Evolutionary conservation across 208 protist species (phyloP), one percentile per base, ranked within the genome.

Genomic region (Leishmania mexicana): DNA sequence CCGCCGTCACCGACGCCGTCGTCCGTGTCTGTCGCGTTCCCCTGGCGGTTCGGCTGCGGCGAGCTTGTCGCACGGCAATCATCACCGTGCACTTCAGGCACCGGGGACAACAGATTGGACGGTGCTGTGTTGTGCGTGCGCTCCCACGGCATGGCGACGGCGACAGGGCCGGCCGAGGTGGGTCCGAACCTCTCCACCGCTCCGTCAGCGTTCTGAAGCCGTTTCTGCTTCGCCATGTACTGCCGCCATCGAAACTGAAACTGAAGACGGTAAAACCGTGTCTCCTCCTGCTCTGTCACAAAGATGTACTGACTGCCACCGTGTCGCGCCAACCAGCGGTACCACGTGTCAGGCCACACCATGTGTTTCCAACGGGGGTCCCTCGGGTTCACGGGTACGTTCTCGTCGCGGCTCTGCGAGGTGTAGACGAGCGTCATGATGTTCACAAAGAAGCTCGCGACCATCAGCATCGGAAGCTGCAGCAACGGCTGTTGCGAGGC

Each of bases 281-380:
- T 87, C 81, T 98, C 94, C 81, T 97, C 92, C 2, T 58, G 77
- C 42, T 97, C 92, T 11, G 83, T 92, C 68, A 77, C 68, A 79
- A 98, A 98, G 87, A 98, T 92, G 85, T 98, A 98, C 87, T 96
- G 94, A 40, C 93, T 95, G n/a, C 94, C 93, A 53, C 96, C 96
- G 79, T 97, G 96, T 21, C 89, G 89, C 45, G 83, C 82, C 51
- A 98, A 80, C 93, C 94, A 98, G 54, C 85, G 86, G 74, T 97
- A 95, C 93, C 94, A 98, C 76, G 83, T 82, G 79, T 96, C 87
- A 4, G 92, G 93, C 96, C 96, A 98, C 74, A 96, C 89, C 85
- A 97, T 94, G 62, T 81, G 75, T 87, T 94, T 95, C 94, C 96
- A 98, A 13, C 92, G 88, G n/a, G 85, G 73, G 76, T 97, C 91